These are phyloP conservation scores for Pelargonium myrrhifolium DNA, from an alignment of 441 rosid genomes.

Conservation along the genomic window DNA sequence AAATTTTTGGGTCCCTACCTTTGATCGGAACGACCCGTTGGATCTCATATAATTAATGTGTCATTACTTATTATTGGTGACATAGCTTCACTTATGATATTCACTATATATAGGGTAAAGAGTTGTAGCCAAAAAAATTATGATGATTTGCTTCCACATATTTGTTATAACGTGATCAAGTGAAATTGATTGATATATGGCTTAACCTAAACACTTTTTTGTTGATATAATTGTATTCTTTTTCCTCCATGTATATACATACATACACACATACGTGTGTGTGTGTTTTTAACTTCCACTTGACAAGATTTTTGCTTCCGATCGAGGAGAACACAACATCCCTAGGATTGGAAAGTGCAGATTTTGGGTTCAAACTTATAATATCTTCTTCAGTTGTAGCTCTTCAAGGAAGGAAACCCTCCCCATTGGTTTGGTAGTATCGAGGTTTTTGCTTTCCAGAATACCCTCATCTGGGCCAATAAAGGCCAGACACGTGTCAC, in stretches of 20 bases:
- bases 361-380: neutral
- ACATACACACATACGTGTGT: neutral
- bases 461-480: conserved; percentile 22
- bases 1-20: too few relatives aligned
- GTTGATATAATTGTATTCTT: too few relatives aligned
- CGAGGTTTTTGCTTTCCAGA: conserved; percentile 45
- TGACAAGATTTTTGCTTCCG: neutral
- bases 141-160: too few relatives aligned
- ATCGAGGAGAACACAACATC: neutral
- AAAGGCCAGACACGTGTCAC: conserved; percentile 10
- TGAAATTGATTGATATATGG: too few relatives aligned
- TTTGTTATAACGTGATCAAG: too few relatives aligned
- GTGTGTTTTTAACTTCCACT: neutral
- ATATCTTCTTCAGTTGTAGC: conserved; percentile 11
- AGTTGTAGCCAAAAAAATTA: too few relatives aligned
- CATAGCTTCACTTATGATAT: too few relatives aligned
- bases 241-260: neutral
- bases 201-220: too few relatives aligned
- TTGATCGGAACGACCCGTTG: too few relatives aligned
- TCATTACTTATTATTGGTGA: too few relatives aligned
- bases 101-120: too few relatives aligned
- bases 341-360: neutral
- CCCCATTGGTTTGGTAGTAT: conserved; percentile 13
- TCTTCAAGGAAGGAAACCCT: conserved; percentile 22
- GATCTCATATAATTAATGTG: too few relatives aligned